Evolutionary conservation across 2,329 filamentous ascomycete species (phyloP).

Genomic region (Westerdykella ornata): DNA sequence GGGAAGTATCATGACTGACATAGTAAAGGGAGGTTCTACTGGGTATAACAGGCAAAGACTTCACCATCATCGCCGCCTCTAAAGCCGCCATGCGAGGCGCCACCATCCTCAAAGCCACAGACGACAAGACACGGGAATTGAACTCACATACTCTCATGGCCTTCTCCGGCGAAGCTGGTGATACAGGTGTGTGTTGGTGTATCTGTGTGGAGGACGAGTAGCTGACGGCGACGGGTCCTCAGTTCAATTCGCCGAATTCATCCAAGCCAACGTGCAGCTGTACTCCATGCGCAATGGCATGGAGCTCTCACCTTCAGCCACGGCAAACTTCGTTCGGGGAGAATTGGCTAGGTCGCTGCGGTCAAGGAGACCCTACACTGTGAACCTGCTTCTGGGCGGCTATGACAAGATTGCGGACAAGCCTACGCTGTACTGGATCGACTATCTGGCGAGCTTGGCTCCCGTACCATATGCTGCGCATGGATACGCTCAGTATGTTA

Average conservation of each 20-base stretch:
- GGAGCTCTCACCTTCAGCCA: conserved; percentile 80
- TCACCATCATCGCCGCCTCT: conserved; percentile 92
- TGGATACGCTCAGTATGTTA: conserved; percentile 85
- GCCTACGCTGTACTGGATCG: conserved; percentile 92
- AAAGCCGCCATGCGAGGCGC: conserved; percentile 98
- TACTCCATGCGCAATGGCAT: conserved; percentile 98
- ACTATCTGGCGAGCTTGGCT: conserved; percentile 87
- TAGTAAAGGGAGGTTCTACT: conserved; percentile 89
- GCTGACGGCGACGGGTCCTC: conserved; percentile 9
- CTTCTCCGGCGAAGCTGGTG: conserved; percentile 91
- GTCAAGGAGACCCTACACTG: conserved; percentile 89
- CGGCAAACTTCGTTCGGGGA: conserved; percentile 87
- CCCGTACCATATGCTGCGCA: conserved; percentile 92
- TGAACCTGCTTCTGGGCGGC: conserved; percentile 91
- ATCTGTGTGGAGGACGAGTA: neutral
- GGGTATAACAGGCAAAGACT: conserved; percentile 98
- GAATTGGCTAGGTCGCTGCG: conserved; percentile 87
- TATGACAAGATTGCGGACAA: conserved; percentile 87
- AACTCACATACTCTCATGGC: conserved; percentile 95
- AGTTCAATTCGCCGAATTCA: conserved; percentile 99
- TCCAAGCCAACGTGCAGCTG: conserved; percentile 95
- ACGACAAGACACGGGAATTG: conserved; percentile 90
- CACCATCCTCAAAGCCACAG: conserved; percentile 86
- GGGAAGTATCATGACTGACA: conserved; percentile 10
- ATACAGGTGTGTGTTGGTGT: conserved; percentile 61